Percentiles rank a stretch among this genome's conserved stretches.
These are phyloP conservation scores for Carallia pectinifolia DNA, from an alignment of 345 rosid genomes.

Conservation along the genomic window DNA sequence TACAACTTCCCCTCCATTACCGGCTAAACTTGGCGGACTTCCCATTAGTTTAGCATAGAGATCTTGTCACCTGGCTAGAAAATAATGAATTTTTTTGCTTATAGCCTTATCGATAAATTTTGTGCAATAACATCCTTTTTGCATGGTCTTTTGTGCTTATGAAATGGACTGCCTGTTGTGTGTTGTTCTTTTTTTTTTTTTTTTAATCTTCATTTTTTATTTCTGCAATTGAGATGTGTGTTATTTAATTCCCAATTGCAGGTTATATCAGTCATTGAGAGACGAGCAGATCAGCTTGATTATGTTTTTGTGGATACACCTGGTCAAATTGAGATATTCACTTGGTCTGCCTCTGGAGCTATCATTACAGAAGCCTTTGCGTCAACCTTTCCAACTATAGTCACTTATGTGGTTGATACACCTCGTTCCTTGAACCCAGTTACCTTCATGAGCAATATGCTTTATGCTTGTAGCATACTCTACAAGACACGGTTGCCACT, in stretches of 20 bases:
- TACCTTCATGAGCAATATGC: constrained; percentile 89
- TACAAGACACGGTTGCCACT: constrained; percentile 80
- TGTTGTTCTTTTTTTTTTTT: too few relatives aligned
- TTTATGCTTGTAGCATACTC: constrained; percentile 82
- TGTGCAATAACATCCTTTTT: too few relatives aligned
- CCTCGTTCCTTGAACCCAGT: constrained; percentile 75
- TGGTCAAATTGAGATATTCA: constrained; percentile 87
- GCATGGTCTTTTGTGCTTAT: too few relatives aligned
- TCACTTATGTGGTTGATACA: constrained; percentile 75
- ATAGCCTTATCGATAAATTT: too few relatives aligned
- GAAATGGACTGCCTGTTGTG: not conserved
- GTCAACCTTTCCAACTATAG: constrained; percentile 76
- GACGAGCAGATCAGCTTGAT: constrained; percentile 79
- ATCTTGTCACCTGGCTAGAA: too few relatives aligned
- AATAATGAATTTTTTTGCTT: too few relatives aligned
- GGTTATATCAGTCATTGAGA: constrained; percentile 75
- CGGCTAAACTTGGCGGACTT: too few relatives aligned
- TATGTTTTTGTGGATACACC: constrained; percentile 88
- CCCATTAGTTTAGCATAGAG: too few relatives aligned
- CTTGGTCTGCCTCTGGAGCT: constrained; percentile 96
- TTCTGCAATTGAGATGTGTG: not conserved
- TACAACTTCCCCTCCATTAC: not conserved
- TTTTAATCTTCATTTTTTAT: not conserved
- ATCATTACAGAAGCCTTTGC: constrained; percentile 88
- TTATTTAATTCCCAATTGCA: constrained; percentile 22